Conservation (phyloP, 257 asterid species). For the Plectranthus barbatus region DNA sequence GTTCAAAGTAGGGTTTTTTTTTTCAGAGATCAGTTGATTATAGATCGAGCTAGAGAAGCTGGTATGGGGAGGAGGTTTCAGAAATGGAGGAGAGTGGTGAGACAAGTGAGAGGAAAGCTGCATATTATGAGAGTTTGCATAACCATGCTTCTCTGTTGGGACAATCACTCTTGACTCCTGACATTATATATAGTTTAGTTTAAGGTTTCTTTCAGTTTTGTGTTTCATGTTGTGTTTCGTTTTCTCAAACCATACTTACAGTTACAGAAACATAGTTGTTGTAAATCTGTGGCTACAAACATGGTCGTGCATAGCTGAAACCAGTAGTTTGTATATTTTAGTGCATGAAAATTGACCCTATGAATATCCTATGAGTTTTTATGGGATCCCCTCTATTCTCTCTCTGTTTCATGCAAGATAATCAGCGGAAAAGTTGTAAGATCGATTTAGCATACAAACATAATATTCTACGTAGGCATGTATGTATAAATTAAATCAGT, state of each 20-base stretch:
- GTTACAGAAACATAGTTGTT: not conserved
- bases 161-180: conserved; percentile 18
- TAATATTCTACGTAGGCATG: no score
- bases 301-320: not conserved
- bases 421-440: not conserved
- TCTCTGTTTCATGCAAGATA: not conserved
- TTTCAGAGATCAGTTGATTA: no score
- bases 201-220: not conserved
- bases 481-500: no score
- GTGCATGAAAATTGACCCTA: not conserved
- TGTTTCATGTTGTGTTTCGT: not conserved
- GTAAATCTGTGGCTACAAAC: no score
- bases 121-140: conserved; percentile 39
- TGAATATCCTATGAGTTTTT: not conserved
- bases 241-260: not conserved
- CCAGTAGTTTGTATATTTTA: not conserved
- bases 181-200: not conserved
- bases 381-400: no score
- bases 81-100: conserved; percentile 40
- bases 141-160: conserved; percentile 41
- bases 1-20: no score
- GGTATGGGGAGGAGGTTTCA: conserved; percentile 25
- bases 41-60: no score
- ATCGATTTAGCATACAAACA: no score
- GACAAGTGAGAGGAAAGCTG: conserved; percentile 34